phyloP scores from a whole-genome alignment of 2,329 filamentous ascomycete species.

The Onygena corvina region DNA sequence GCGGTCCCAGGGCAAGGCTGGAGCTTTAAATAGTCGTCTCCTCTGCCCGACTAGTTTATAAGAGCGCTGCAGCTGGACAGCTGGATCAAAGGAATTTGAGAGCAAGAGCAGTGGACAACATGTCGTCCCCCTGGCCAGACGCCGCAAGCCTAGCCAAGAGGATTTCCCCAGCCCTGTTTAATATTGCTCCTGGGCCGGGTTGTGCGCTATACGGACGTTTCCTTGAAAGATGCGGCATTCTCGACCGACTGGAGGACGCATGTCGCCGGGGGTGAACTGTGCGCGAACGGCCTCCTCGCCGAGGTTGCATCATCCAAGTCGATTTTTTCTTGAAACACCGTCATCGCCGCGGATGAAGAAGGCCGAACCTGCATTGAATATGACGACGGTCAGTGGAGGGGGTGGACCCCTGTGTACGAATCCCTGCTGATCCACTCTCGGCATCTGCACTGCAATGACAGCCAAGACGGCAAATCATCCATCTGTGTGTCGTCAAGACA shows the following conservation, averaged over 20 bases:
- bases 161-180: not conserved
- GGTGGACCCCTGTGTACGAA: not conserved
- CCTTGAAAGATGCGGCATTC: not conserved
- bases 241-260: too few relatives aligned
- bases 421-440: not conserved
- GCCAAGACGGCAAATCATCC: constrained; percentile 1
- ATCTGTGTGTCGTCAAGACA: too few relatives aligned
- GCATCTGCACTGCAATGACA: not conserved
- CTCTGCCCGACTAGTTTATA: too few relatives aligned
- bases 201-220: not conserved
- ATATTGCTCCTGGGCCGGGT: too few relatives aligned
- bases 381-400: not conserved
- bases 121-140: too few relatives aligned
- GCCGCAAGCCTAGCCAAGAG: not conserved
- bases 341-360: not conserved
- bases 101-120: too few relatives aligned
- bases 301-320: not conserved
- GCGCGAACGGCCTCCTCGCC: too few relatives aligned
- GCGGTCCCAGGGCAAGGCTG: too few relatives aligned
- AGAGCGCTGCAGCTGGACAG: too few relatives aligned
- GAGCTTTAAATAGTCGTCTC: too few relatives aligned
- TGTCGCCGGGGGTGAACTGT: too few relatives aligned
- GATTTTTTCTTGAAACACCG: not conserved
- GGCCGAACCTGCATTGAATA: not conserved
- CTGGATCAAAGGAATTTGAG: not conserved